Evolutionary conservation across 305 asterid species (phyloP).

Genomic region (Galium porrigens): DNA sequence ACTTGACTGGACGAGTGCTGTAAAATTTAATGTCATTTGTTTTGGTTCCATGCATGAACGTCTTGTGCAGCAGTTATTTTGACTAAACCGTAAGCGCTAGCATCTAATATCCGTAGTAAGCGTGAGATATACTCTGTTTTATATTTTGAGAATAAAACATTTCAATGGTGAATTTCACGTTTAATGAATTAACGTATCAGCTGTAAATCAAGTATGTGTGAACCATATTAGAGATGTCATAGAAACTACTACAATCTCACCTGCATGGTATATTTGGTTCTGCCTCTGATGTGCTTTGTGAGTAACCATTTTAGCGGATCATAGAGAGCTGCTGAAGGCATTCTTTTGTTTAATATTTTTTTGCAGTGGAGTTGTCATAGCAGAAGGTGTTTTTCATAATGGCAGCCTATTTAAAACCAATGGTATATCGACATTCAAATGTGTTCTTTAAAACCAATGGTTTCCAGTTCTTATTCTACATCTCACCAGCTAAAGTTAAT

Average conservation of each 20-base stretch:
- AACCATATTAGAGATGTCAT: background rate
- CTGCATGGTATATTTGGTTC: constrained; percentile 33
- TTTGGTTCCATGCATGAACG: background rate
- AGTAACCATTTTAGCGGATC: background rate
- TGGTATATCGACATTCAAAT: constrained; percentile 27
- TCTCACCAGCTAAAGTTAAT: constrained; percentile 7
- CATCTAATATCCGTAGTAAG: background rate
- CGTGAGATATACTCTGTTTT: background rate
- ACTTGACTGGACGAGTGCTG: background rate
- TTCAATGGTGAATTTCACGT: background rate
- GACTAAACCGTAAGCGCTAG: background rate
- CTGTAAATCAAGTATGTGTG: too few species aligned
- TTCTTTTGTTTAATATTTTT: background rate
- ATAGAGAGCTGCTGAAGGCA: background rate
- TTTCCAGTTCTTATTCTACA: background rate
- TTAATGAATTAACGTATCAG: background rate
- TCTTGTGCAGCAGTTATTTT: background rate
- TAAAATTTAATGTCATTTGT: background rate
- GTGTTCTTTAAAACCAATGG: background rate
- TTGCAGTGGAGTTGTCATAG: constrained; percentile 91
- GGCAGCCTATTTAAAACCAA: constrained; percentile 40
- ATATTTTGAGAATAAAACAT: background rate
- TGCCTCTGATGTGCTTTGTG: background rate
- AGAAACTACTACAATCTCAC: background rate
- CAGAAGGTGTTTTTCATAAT: constrained; percentile 55